Percentiles rank a stretch among this genome's conserved stretches.
Evolutionary conservation across 2,329 filamentous ascomycete genomes (phyloP).

Genomic region (Alternaria gansuensis): DNA sequence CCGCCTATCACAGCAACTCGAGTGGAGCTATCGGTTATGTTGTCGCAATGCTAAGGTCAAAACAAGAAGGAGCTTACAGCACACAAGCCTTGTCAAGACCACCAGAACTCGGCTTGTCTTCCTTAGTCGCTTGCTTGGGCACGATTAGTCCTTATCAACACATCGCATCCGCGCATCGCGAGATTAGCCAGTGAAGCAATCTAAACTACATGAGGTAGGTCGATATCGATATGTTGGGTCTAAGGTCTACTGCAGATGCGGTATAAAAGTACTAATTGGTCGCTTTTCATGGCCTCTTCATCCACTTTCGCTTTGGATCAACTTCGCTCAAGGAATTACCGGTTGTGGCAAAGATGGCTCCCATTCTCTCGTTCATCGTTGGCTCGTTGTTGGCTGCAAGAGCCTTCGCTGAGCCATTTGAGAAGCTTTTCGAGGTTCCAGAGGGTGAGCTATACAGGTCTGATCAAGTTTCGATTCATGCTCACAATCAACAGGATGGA

Average conservation of each 20-base stretch:
- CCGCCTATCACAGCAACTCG: slow-evolving; percentile 1
- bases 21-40: slow-evolving; percentile 8
- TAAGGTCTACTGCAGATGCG: not conserved
- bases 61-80: slow-evolving; percentile 22
- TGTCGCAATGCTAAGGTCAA: slow-evolving; percentile 18
- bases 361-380: slow-evolving; percentile 35
- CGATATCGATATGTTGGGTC: slow-evolving; percentile 9
- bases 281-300: slow-evolving; percentile 2
- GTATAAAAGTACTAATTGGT: slow-evolving; percentile 12
- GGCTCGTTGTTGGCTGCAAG: slow-evolving; percentile 36
- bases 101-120: slow-evolving; percentile 22
- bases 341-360: slow-evolving; percentile 32
- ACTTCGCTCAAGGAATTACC: slow-evolving; percentile 24
- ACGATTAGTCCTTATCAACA: not conserved
- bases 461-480: not conserved
- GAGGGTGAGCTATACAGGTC: slow-evolving; percentile 26
- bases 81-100: slow-evolving; percentile 25
- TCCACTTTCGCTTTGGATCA: slow-evolving; percentile 20
- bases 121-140: slow-evolving; percentile 17
- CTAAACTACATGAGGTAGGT: slow-evolving; percentile 10
- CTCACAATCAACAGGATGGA: slow-evolving; percentile 34
- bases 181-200: slow-evolving; percentile 6
- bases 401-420: slow-evolving; percentile 38
- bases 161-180: slow-evolving; percentile 3
- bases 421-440: slow-evolving; percentile 36